Evolutionary conservation across 768 basidiomycete species (phyloP), one percentile per base, ranked within the genome.

Genomic region (Gyrodon lividus): DNA sequence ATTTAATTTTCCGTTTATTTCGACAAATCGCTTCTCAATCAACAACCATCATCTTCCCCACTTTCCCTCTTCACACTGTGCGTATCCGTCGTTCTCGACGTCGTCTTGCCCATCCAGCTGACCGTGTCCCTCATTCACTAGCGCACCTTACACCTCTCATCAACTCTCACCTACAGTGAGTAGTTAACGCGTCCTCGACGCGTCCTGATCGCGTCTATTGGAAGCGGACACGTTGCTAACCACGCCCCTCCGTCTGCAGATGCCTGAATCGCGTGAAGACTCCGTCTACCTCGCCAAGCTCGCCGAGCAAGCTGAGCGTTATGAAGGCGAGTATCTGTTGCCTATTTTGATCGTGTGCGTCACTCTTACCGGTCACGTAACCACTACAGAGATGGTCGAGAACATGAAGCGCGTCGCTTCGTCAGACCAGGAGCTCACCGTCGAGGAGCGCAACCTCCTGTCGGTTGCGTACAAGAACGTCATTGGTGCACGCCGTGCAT

Each of bases 201-300:
- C 72, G 70, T 75, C 64, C 20, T 45, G 42, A 10, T 53, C 64
- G 59, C 61, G 64, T 58, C 34, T 49, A 40, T 44, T 52, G 8
- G 46, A 14, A 40, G 55, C 48, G 35, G 59, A 57, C 56, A 47
- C 39, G 49, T 57, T 41, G 30, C 56, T 67, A 24, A 66, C 42
- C 22, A 24, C 42, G 45, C 33, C 40, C 46, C 37, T 16, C 28
- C 42, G 12, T 24, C 54, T 46, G 13, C 43, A 89, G 87, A 90
- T 90, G 89, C 72, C 85, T 69, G 86, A 87, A 69, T 61, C 67
- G 42, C 92, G 93, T 69, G 93, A 95, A 84, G 92, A 95, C 75
- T 92, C 89, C 65, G 95, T 98, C 76, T 98, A 98, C 83, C 94
- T 97, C 76, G 95, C 96, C 79, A 98, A 98, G 91, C 93, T 98